Evolutionary conservation across 768 basidiomycete genomes (phyloP).

Genomic region (Pholiota conissans): DNA sequence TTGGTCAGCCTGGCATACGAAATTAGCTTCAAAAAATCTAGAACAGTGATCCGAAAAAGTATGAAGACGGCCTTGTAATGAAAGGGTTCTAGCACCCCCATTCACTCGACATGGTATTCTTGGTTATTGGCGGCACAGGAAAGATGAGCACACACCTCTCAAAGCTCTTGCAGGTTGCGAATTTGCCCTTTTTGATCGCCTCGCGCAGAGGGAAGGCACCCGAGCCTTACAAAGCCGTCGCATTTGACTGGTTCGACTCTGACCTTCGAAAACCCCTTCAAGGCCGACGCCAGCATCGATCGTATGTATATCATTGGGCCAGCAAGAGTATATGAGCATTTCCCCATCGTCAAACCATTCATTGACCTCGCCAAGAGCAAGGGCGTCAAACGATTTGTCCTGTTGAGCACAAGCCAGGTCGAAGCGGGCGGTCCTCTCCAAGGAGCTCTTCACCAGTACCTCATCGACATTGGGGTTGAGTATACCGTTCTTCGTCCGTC

Average conservation of each 20-base stretch:
- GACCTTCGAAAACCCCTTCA: constrained; percentile 31
- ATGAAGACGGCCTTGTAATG: too few relatives aligned
- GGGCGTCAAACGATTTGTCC: constrained; percentile 31
- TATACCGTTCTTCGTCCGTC: constrained; percentile 26
- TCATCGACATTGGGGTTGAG: constrained; percentile 20
- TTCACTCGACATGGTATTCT: constrained; percentile 26
- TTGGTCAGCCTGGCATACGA: too few relatives aligned
- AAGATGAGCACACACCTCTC: constrained; percentile 27
- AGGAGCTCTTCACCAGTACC: constrained; percentile 26
- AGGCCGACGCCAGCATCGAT: constrained; percentile 18
- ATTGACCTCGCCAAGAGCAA: constrained; percentile 27
- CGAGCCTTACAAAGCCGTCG: constrained; percentile 25
- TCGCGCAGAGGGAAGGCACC: constrained; percentile 26
- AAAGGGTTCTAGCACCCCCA: too few relatives aligned
- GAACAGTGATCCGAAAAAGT: too few relatives aligned
- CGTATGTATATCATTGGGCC: constrained; percentile 24
- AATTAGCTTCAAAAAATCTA: too few relatives aligned
- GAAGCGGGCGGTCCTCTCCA: constrained; percentile 4
- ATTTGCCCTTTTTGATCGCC: constrained; percentile 23
- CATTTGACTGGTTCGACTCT: constrained; percentile 33
- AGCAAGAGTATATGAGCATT: constrained; percentile 7
- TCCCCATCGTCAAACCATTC: constrained; percentile 23
- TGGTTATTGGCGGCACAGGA: constrained; percentile 34
- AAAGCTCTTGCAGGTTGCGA: constrained; percentile 20
- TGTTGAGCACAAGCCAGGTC: constrained; percentile 21